Percentiles rank a stretch among this genome's conserved stretches.
phyloP scores from a whole-genome alignment of 257 asterid species.

The Solanum arcanum region DNA sequence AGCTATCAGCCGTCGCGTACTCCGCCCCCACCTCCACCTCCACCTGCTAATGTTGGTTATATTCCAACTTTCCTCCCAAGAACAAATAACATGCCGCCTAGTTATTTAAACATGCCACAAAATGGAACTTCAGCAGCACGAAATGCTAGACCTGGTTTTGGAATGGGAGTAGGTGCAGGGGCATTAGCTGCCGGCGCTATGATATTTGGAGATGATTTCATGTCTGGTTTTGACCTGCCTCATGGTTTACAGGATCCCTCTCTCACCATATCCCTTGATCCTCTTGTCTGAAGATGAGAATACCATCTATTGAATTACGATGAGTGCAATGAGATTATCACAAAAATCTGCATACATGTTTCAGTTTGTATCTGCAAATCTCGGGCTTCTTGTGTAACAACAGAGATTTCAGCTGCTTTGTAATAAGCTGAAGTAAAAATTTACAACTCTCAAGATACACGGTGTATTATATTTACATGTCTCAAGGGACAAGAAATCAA shows the following conservation, averaged over 20 bases:
- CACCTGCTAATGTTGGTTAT: slow-evolving; percentile 48
- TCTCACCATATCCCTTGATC: slow-evolving; percentile 30
- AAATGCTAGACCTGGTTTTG: slow-evolving; percentile 41
- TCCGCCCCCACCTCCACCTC: slow-evolving; percentile 34
- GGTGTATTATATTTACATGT: not conserved
- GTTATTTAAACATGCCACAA: slow-evolving; percentile 41
- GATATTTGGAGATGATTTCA: slow-evolving; percentile 66
- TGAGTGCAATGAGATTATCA: not conserved
- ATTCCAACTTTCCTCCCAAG: slow-evolving; percentile 32
- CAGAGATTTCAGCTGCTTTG: not conserved
- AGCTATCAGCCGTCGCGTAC: slow-evolving; percentile 19
- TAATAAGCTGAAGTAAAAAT: not conserved
- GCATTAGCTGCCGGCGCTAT: slow-evolving; percentile 82
- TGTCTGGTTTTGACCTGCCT: slow-evolving; percentile 50
- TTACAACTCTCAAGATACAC: not conserved
- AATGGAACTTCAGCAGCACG: slow-evolving; percentile 34
- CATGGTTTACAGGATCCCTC: slow-evolving; percentile 26
- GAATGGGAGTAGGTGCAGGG: slow-evolving; percentile 63
- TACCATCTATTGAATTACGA: not conserved
- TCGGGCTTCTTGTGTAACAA: not conserved
- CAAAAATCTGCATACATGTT: not conserved
- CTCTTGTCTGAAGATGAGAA: slow-evolving; percentile 27
- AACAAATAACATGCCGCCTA: slow-evolving; percentile 21
- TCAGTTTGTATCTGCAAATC: not conserved
- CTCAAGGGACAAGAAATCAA: not conserved